Percentiles rank a stretch among this genome's conserved stretches.
phyloP scores from a whole-genome alignment of 805 yeast genomes.

The Blastobotrys attinorum region DNA sequence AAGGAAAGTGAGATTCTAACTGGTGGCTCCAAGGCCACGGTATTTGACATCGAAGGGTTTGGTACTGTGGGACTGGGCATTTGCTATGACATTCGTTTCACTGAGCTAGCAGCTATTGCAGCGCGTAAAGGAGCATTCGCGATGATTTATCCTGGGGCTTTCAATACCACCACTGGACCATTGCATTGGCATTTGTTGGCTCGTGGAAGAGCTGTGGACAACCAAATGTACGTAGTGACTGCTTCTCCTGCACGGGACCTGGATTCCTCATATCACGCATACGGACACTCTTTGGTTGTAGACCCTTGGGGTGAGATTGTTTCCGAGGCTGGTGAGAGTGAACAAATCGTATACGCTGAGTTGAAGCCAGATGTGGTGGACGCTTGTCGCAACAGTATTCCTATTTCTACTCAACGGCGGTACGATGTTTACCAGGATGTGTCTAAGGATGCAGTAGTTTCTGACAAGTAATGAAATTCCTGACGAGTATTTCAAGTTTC shows the following conservation, averaged over 20 bases:
- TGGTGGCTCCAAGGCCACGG: constrained; percentile 78
- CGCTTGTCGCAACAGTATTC: constrained; percentile 56
- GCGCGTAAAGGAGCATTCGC: constrained; percentile 63
- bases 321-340: constrained; percentile 71
- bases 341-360: constrained; percentile 67
- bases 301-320: constrained; percentile 86
- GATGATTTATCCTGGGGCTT: constrained; percentile 84
- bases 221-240: constrained; percentile 77
- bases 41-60: constrained; percentile 53
- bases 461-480: too few relatives aligned
- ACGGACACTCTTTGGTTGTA: constrained; percentile 77
- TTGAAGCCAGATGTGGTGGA: constrained; percentile 54
- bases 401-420: constrained; percentile 62
- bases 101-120: constrained; percentile 74
- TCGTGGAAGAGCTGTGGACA: constrained; percentile 78
- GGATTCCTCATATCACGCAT: constrained; percentile 71
- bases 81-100: constrained; percentile 91
- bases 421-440: constrained; percentile 55
- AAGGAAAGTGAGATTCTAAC: constrained; percentile 69
- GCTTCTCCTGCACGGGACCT: constrained; percentile 91
- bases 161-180: constrained; percentile 86
- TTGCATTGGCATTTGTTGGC: constrained; percentile 85
- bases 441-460: constrained; percentile 16
- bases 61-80: constrained; percentile 77
- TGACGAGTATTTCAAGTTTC: too few relatives aligned